phyloP scores from a whole-genome alignment of 805 yeast genomes.

The Phaffomyces antillensis region DNA sequence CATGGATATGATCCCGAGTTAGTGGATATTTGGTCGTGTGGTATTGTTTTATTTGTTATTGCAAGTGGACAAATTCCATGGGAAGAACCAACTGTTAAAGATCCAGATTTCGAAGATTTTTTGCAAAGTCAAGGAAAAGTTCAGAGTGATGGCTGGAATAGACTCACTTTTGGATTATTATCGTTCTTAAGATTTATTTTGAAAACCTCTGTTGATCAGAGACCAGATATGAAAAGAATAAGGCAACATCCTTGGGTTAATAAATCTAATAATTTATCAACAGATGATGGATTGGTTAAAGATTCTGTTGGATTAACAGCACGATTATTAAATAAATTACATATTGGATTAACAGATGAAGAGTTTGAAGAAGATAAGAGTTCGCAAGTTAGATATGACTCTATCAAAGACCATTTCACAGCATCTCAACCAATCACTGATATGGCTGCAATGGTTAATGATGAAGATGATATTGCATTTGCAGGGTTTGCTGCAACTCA shows the following conservation, averaged over 20 bases:
- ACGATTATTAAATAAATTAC: constrained; percentile 42
- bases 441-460: constrained; percentile 36
- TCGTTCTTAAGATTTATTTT: constrained; percentile 47
- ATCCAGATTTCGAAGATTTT: constrained; percentile 38
- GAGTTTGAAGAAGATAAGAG: constrained; percentile 25
- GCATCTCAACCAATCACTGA: constrained; percentile 44
- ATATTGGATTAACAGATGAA: constrained; percentile 46
- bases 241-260: constrained; percentile 51
- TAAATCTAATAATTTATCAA: constrained; percentile 35
- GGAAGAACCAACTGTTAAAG: constrained; percentile 54
- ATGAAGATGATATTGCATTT: constrained; percentile 19
- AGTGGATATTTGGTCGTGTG: constrained; percentile 67
- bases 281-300: constrained; percentile 42
- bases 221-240: constrained; percentile 37
- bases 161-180: constrained; percentile 39
- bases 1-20: constrained; percentile 49
- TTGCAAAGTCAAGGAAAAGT: constrained; percentile 40
- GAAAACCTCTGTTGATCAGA: constrained; percentile 38
- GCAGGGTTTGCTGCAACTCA: constrained; percentile 32
- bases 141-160: constrained; percentile 46
- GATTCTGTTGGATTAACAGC: constrained; percentile 47
- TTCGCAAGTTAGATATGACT: constrained; percentile 17
- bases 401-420: constrained; percentile 19
- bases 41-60: constrained; percentile 54
- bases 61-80: constrained; percentile 65